Conservation (phyloP, 768 basidiomycete species). For the Suillus plorans region DNA sequence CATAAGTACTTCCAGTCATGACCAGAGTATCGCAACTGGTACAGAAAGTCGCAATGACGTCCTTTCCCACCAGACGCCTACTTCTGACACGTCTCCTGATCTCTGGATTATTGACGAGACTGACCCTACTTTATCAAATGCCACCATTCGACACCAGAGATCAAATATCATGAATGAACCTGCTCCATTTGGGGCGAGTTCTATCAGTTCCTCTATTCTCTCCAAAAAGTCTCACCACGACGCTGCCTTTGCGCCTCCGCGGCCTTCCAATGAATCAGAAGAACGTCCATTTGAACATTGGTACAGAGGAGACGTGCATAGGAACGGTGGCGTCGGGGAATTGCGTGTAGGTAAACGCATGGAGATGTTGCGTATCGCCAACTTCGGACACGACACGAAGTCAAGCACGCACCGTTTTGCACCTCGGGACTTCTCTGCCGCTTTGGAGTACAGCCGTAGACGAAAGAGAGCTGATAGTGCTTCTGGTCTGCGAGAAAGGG, state of each 20-base stretch:
- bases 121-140: conserved; percentile 31
- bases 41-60: conserved; percentile 35
- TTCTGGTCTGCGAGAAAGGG: conserved; percentile 52
- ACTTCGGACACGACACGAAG: conserved; percentile 67
- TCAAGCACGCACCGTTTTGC: conserved; percentile 27
- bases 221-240: conserved; percentile 35
- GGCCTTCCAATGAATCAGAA: conserved; percentile 72
- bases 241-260: conserved; percentile 32
- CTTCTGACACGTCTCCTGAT: conserved; percentile 31
- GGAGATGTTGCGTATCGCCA: conserved; percentile 89
- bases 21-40: conserved; percentile 35
- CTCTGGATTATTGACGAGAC: conserved; percentile 29
- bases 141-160: conserved; percentile 36
- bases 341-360: conserved; percentile 68
- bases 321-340: conserved; percentile 89
- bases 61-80: conserved; percentile 23
- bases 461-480: conserved; percentile 70
- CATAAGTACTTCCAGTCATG: conserved; percentile 40
- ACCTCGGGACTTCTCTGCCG: conserved; percentile 23
- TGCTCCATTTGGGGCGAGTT: conserved; percentile 54
- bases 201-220: conserved; percentile 44
- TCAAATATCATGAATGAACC: conserved; percentile 62
- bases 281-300: conserved; percentile 86
- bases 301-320: conserved; percentile 84
- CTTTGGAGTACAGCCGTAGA: conserved; percentile 27